These are phyloP conservation scores for Udeniomyces megalosporus DNA, from an alignment of 768 basidiomycete genomes.

Conservation along the genomic window DNA sequence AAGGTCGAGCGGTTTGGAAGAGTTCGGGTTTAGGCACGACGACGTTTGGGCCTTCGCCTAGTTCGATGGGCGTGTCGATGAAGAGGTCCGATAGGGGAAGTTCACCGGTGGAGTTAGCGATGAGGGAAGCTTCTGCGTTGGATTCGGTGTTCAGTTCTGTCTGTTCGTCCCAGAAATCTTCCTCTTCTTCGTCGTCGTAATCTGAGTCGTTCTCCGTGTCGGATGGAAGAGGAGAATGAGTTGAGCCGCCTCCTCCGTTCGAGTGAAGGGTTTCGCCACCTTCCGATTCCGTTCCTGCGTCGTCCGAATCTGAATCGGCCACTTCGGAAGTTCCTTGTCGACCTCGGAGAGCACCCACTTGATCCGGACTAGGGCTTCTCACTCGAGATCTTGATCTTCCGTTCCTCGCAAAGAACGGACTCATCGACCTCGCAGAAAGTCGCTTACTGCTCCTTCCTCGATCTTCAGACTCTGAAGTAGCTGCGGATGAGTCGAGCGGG, in stretches of 20 bases:
- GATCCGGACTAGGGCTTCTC: constrained; percentile 33
- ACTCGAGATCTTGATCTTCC: constrained; percentile 33
- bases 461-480: constrained; percentile 17
- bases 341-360: constrained; percentile 37
- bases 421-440: constrained; percentile 47
- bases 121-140: constrained; percentile 34
- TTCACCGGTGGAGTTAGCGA: constrained; percentile 14
- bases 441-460: constrained; percentile 24
- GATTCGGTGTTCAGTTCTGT: constrained; percentile 36
- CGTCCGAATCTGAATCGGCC: constrained; percentile 25
- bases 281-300: constrained; percentile 21
- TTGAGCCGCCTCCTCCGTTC: too few relatives aligned
- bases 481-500: constrained; percentile 27
- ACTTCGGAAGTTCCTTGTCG: constrained; percentile 39
- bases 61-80: constrained; percentile 22
- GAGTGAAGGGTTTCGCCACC: too few relatives aligned
- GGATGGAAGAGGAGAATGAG: neutral
- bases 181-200: constrained; percentile 21
- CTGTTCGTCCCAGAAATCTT: constrained; percentile 46
- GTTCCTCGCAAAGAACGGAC: constrained; percentile 43
- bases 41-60: constrained; percentile 84
- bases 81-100: constrained; percentile 17
- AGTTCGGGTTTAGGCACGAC: constrained; percentile 40
- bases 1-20: constrained; percentile 14
- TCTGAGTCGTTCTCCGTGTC: constrained; percentile 16